These are phyloP conservation scores for Galeopsis tetrahit DNA, from an alignment of 257 asterid species.

Conservation along the genomic window DNA sequence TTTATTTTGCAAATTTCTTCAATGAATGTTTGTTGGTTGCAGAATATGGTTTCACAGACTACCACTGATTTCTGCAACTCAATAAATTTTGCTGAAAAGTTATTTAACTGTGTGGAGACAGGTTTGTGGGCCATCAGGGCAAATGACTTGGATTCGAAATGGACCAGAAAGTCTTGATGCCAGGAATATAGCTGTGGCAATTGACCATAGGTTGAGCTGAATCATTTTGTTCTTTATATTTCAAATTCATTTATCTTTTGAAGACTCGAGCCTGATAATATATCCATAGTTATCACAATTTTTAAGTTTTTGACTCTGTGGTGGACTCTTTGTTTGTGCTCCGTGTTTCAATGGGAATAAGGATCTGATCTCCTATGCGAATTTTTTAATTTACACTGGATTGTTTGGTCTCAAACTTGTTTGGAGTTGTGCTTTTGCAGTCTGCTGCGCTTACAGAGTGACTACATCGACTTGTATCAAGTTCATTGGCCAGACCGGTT, in stretches of 20 bases:
- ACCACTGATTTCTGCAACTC: conserved; percentile 26
- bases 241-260: conserved; percentile 27
- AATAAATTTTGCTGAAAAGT: conserved; percentile 28
- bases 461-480: conserved; percentile 90
- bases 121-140: conserved; percentile 97
- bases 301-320: conserved; percentile 1
- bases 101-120: conserved; percentile 38
- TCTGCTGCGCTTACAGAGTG: conserved; percentile 70
- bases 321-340: conserved; percentile 7
- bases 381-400: conserved; percentile 21
- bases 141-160: conserved; percentile 90
- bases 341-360: not conserved
- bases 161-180: conserved; percentile 83
- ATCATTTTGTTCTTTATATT: not conserved
- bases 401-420: conserved; percentile 26
- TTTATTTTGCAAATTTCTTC: conserved; percentile 8
- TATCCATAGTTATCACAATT: conserved; percentile 9
- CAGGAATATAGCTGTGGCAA: conserved; percentile 72
- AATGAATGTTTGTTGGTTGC: not conserved
- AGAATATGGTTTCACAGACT: conserved; percentile 8
- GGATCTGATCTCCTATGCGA: not conserved
- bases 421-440: conserved; percentile 46
- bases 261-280: not conserved
- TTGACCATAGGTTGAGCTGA: conserved; percentile 73
- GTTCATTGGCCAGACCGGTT: conserved; percentile 99